phyloP scores from a whole-genome alignment of 2,329 filamentous ascomycete species.

The Lojkania enalia region DNA sequence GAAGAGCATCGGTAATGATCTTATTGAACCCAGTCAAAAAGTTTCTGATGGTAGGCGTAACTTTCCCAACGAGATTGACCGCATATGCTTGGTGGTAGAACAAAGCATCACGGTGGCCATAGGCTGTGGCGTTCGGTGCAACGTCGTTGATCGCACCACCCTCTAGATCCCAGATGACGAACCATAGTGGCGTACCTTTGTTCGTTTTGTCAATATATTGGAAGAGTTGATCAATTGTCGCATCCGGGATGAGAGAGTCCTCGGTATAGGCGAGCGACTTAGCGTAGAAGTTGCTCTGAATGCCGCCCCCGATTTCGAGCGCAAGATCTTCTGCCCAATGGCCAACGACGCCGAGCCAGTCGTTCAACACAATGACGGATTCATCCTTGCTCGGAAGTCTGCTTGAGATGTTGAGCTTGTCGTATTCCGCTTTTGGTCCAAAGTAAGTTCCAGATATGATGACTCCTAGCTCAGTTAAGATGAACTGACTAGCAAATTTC shows the following conservation, averaged over 20 bases:
- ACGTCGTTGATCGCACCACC: constrained; percentile 41
- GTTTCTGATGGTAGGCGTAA: constrained; percentile 40
- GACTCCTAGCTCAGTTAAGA: constrained; percentile 35
- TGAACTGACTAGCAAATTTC: constrained; percentile 40
- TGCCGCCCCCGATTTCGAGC: constrained; percentile 32
- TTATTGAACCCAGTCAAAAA: constrained; percentile 50
- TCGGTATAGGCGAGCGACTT: constrained; percentile 40
- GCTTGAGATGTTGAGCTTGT: constrained; percentile 36
- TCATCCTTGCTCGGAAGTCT: constrained; percentile 28
- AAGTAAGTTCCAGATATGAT: constrained; percentile 42
- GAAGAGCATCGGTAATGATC: constrained; percentile 34
- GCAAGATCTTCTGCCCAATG: constrained; percentile 40
- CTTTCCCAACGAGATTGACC: constrained; percentile 34
- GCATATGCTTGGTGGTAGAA: constrained; percentile 46
- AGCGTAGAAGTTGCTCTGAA: constrained; percentile 40
- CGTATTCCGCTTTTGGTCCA: constrained; percentile 36
- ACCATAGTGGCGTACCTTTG: constrained; percentile 40
- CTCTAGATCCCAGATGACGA: constrained; percentile 41
- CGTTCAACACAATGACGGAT: constrained; percentile 31
- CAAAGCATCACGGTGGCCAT: constrained; percentile 37
- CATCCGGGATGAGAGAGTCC: constrained; percentile 35
- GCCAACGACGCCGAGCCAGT: constrained; percentile 39
- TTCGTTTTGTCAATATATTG: constrained; percentile 33
- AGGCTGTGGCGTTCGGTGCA: constrained; percentile 35
- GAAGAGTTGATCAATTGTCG: constrained; percentile 37